Conservation (phyloP, 306 rosid genomes). For the Neltuma alba region DNA sequence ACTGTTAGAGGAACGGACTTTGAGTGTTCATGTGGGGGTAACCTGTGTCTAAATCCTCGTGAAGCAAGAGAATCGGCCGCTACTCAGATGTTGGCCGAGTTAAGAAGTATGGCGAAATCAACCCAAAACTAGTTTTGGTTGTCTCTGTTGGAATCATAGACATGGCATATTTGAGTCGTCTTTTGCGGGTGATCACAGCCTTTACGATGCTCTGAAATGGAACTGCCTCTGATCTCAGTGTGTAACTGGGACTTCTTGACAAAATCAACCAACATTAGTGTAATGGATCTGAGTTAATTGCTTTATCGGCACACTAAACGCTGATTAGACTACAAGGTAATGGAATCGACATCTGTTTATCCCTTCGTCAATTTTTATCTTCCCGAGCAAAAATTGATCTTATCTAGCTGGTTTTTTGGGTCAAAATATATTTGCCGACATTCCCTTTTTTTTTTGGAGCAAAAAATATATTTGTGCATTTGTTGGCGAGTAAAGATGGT, state of each 20-base stretch:
- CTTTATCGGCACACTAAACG: neutral
- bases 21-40: conserved; percentile 47
- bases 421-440: no score
- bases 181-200: neutral
- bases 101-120: conserved; percentile 38
- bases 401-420: neutral
- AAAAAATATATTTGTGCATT: no score
- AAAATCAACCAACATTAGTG: neutral
- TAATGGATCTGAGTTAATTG: neutral
- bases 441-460: no score
- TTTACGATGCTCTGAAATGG: neutral
- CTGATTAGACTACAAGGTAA: neutral
- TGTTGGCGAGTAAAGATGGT: no score
- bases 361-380: neutral
- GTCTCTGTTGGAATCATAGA: neutral
- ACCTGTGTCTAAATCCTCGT: conserved; percentile 29
- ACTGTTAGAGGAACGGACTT: conserved; percentile 62
- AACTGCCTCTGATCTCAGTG: neutral
- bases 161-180: neutral
- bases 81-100: conserved; percentile 37
- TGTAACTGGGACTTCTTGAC: neutral
- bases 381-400: neutral
- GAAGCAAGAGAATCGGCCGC: conserved; percentile 72
- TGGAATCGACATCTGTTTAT: neutral
- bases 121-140: conserved; percentile 16